These are phyloP conservation scores for Sordaria brevicollis DNA, from an alignment of 495 filamentous ascomycete genomes.

Conservation along the genomic window DNA sequence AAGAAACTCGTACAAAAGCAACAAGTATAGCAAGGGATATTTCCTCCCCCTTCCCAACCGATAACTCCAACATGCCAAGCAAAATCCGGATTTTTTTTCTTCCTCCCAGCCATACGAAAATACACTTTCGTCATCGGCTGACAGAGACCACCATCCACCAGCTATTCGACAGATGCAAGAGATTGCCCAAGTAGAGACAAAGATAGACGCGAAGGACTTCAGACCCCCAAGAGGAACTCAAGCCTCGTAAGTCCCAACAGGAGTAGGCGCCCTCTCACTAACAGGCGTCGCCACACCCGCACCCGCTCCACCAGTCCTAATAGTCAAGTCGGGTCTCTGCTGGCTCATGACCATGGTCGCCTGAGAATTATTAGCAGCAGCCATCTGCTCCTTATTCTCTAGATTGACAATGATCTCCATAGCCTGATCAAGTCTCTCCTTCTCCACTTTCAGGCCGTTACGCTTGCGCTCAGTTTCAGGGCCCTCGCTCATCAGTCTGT, in stretches of 20 bases:
- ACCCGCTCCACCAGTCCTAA: neutral
- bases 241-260: neutral
- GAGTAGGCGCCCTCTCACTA: neutral
- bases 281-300: neutral
- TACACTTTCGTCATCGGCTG: neutral
- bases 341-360: neutral
- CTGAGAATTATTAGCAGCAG: neutral
- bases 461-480: conserved; percentile 23
- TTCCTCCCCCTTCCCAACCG: neutral
- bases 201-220: no score
- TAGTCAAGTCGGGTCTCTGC: neutral
- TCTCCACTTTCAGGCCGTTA: conserved; percentile 24
- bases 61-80: neutral
- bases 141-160: no score
- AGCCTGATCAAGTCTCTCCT: conserved; percentile 27
- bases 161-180: no score
- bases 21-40: neutral
- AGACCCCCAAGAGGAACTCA: neutral
- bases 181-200: no score
- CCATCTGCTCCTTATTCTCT: conserved; percentile 5
- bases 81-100: no score
- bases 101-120: neutral
- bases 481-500: conserved; percentile 36
- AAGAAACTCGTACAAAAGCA: neutral
- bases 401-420: conserved; percentile 31